A percentile compares a stretch with the other conserved stretches of the same genome.
Conservation (phyloP, 169 alveolate species). For the Perkinsus marinus region DNA sequence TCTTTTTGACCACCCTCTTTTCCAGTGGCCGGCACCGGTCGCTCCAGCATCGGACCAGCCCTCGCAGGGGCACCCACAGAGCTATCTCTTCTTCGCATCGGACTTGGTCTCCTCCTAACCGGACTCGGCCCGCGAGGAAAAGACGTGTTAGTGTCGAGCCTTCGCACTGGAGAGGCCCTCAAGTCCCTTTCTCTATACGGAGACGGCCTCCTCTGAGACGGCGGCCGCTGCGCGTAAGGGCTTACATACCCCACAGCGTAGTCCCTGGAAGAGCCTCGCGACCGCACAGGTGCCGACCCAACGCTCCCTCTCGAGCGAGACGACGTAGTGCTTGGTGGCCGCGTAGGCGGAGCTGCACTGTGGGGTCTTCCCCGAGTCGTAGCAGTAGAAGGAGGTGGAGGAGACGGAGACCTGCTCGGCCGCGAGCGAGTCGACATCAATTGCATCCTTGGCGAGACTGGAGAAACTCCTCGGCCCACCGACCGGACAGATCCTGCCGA, state of each 20-base stretch:
- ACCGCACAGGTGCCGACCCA: neutral
- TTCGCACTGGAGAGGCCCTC: neutral
- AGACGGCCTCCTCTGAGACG: neutral
- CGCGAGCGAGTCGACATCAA: neutral
- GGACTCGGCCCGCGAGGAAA: neutral
- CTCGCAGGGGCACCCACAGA: no score
- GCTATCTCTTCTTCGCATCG: no score
- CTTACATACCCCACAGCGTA: neutral
- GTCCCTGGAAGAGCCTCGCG: neutral
- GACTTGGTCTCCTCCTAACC: neutral
- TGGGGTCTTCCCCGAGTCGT: neutral
- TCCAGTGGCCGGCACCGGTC: neutral
- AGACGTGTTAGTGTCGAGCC: neutral
- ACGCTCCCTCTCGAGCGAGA: neutral
- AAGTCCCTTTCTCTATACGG: neutral
- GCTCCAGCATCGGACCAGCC: neutral
- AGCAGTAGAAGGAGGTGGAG: no score
- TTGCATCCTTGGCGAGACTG: neutral
- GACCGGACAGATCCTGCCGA: neutral
- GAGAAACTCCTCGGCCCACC: neutral
- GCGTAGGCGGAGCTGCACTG: neutral
- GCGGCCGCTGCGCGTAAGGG: neutral
- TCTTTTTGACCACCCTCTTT: neutral
- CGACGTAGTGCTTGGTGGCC: neutral
- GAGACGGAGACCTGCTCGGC: neutral